Evolutionary conservation across 192 early-diverging fungal species (phyloP), one percentile per base, ranked within the genome.

Genomic region (Phycomyces nitens): DNA sequence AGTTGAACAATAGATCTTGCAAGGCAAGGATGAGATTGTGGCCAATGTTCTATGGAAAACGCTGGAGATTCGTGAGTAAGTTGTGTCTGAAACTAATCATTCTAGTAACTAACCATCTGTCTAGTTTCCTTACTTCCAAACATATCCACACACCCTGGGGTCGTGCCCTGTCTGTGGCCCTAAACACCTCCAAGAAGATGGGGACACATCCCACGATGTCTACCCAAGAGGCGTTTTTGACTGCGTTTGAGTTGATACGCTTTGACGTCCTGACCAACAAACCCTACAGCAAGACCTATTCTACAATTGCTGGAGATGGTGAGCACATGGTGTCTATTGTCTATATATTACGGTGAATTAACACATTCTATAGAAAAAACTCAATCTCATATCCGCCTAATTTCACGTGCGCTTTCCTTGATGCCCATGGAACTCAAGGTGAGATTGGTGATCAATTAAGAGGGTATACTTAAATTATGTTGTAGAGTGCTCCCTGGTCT

Each of bases 351-450:
- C 3, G 11, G 11, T n/a, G 12, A 47, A 15, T 57, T 68, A 71
- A 60, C 64, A 62, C n/a, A 21, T 49, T n/a, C 24, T 27, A 55
- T 56, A 81, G 65, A 65, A 40, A 62, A 76, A 42, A 50, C 69
- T 44, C 57, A 74, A 60, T 60, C 51, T 50, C 65, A 74, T 60
- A 63, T 81, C 10, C 71, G 75, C 10, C 69, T 86, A 11, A 69
- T 86, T 39, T 72, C 86, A 16, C 73, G 85, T 44, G 70, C 79
- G 0, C 24, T 82, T 1, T 78, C 80, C 52, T 65, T 88, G 47
- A 41, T 88, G 38, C 71, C 83, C 12, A 75, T 77, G 49, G 70
- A 74, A 16, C 83, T 84, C 51, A 86, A 85, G 79, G 83, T 77
- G 70, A 51, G 59, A 34, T 22, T 42, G 20, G 43, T 21, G 22